Evolutionary conservation across 345 rosid species (phyloP).

Genomic region (Syzygium aqueum): DNA sequence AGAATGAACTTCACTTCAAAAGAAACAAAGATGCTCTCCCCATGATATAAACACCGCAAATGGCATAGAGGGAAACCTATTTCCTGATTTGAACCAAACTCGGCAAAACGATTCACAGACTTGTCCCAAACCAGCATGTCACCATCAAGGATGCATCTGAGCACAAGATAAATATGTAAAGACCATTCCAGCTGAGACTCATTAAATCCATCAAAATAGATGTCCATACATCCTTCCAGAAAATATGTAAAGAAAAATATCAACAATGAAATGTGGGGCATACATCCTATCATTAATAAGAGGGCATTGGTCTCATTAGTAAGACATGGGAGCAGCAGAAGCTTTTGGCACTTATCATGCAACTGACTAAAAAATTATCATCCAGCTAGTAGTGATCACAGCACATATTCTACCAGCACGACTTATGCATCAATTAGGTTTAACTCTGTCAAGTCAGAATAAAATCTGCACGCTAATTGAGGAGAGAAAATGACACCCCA

Average conservation of each 20-base stretch:
- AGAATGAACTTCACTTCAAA: background rate
- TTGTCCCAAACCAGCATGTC: slow-evolving; percentile 98
- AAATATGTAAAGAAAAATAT: background rate
- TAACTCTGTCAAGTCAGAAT: background rate
- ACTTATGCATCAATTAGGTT: background rate
- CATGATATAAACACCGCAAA: background rate
- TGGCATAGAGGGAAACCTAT: slow-evolving; percentile 39
- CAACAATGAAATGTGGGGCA: background rate
- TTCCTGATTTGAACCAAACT: slow-evolving; percentile 97
- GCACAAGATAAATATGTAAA: slow-evolving; percentile 1
- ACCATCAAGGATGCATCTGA: slow-evolving; percentile 95
- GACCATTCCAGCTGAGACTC: background rate
- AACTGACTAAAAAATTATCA: background rate
- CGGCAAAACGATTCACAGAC: slow-evolving; percentile 78
- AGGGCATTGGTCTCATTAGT: background rate
- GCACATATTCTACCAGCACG: background rate
- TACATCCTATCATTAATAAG: background rate
- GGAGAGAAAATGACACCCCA: background rate
- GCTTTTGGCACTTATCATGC: background rate
- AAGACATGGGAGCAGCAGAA: background rate
- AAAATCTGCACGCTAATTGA: background rate
- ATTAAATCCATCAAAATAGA: background rate
- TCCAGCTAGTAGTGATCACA: background rate
- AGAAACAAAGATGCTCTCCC: background rate
- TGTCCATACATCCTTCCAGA: background rate